Evolutionary conservation across 768 basidiomycete species (phyloP).

Genomic region (Naganishia vaughanmartiniae): DNA sequence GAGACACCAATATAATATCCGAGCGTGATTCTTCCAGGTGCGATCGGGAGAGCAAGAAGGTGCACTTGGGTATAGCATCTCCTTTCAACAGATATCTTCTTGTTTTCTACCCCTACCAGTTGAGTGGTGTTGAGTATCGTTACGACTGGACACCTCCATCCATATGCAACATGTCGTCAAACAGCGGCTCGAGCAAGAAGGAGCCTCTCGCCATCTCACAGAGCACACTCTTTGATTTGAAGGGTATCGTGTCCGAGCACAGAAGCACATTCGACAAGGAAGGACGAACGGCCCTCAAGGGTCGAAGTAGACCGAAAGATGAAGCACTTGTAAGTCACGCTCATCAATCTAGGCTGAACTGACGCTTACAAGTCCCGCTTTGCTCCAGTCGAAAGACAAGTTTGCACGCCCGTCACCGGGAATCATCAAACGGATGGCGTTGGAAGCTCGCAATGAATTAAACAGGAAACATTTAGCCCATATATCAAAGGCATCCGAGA

Average conservation of each 20-base stretch:
- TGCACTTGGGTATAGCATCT: too few species aligned
- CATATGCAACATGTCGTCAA: background rate
- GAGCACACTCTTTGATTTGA: slow-evolving; percentile 44
- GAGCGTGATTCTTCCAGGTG: background rate
- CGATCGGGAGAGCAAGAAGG: background rate
- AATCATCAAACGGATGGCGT: slow-evolving; percentile 45
- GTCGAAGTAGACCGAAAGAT: slow-evolving; percentile 34
- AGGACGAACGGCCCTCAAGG: slow-evolving; percentile 42
- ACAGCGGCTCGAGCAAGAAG: background rate
- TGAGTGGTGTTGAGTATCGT: too few species aligned
- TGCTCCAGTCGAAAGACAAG: slow-evolving; percentile 37
- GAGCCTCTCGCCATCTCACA: slow-evolving; percentile 35
- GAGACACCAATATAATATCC: slow-evolving; percentile 7
- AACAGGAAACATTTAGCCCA: slow-evolving; percentile 40
- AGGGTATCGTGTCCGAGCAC: slow-evolving; percentile 49
- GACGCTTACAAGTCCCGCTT: background rate
- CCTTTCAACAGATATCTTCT: too few species aligned
- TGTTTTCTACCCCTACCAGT: too few species aligned
- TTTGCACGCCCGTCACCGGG: slow-evolving; percentile 49
- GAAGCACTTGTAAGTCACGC: slow-evolving; percentile 10
- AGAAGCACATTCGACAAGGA: slow-evolving; percentile 45
- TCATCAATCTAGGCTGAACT: background rate
- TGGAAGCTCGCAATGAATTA: slow-evolving; percentile 44
- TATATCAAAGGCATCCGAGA: slow-evolving; percentile 41
- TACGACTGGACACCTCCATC: too few species aligned